Percentiles rank a stretch among this genome's conserved stretches.
Conservation (phyloP, 805 yeast species). For the Starmera amethionina region DNA sequence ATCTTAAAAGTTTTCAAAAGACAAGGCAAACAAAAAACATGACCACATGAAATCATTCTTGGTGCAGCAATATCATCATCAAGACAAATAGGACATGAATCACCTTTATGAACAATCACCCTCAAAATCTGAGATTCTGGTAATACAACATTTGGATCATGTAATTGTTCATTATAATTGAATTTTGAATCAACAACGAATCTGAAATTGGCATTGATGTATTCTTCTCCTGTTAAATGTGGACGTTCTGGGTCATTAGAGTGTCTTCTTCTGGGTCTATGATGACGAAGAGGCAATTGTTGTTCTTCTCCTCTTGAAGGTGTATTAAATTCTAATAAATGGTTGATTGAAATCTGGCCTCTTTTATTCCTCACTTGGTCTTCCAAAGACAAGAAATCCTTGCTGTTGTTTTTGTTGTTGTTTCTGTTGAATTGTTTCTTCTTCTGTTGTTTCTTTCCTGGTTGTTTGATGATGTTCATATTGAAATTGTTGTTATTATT, state of each 20-base stretch:
- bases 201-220: slow-evolving; percentile 75
- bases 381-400: slow-evolving; percentile 17
- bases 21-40: slow-evolving; percentile 79
- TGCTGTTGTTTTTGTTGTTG: slow-evolving; percentile 1
- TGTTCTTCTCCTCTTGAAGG: slow-evolving; percentile 26
- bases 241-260: slow-evolving; percentile 25
- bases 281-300: slow-evolving; percentile 5
- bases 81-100: slow-evolving; percentile 87
- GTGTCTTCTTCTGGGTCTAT: slow-evolving; percentile 16
- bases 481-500: not conserved
- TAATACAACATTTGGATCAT: slow-evolving; percentile 72
- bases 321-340: slow-evolving; percentile 49
- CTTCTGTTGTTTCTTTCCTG: slow-evolving; percentile 11
- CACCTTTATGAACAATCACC: slow-evolving; percentile 65
- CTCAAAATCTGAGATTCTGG: slow-evolving; percentile 52
- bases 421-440: slow-evolving; percentile 9
- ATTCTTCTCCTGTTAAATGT: slow-evolving; percentile 52
- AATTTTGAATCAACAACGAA: slow-evolving; percentile 65
- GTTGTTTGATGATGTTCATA: slow-evolving; percentile 1
- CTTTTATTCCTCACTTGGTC: slow-evolving; percentile 25
- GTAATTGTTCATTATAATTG: slow-evolving; percentile 44
- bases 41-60: slow-evolving; percentile 93
- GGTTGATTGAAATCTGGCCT: slow-evolving; percentile 48
- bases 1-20: slow-evolving; percentile 60
- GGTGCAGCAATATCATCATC: slow-evolving; percentile 83